phyloP scores from a whole-genome alignment of 805 yeast species.

The Saturnispora ahearnii region DNA sequence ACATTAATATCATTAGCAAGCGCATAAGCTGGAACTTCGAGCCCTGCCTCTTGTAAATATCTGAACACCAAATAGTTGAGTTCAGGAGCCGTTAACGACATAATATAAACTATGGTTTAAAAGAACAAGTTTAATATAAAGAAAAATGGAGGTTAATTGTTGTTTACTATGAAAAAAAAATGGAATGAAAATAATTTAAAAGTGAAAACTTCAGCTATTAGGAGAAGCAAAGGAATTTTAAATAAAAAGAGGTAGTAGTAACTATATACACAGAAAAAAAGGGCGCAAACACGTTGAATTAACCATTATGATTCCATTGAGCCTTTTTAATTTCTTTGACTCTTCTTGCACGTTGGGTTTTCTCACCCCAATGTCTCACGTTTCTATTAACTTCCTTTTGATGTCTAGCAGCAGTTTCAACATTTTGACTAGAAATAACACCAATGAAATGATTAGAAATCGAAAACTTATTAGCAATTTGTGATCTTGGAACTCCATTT shows the following conservation, averaged over 20 bases:
- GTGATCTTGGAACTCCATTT: conserved; percentile 24
- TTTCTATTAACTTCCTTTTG: conserved; percentile 15
- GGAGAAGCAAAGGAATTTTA: not conserved
- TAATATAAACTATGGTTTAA: conserved; percentile 22
- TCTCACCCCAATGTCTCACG: conserved; percentile 21
- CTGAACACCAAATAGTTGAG: conserved; percentile 90
- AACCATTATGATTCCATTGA: conserved; percentile 17
- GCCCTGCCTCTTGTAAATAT: conserved; percentile 79
- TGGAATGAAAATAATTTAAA: too few relatives aligned
- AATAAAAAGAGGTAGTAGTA: not conserved
- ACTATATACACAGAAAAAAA: not conserved
- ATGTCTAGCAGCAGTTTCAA: conserved; percentile 16
- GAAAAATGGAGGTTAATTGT: too few relatives aligned
- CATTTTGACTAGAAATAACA: conserved; percentile 23
- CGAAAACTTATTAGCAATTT: conserved; percentile 23
- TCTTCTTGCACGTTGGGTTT: conserved; percentile 20
- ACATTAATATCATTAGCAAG: conserved; percentile 66
- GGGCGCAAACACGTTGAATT: too few relatives aligned
- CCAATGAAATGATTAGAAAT: conserved; percentile 26
- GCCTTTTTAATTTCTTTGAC: conserved; percentile 16
- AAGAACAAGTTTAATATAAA: too few relatives aligned
- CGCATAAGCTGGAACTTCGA: conserved; percentile 70
- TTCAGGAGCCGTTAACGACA: conserved; percentile 79
- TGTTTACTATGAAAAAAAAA: too few relatives aligned
- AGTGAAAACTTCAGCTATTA: too few relatives aligned